phyloP scores from a whole-genome alignment of 2,329 filamentous ascomycete genomes.

The Emergomyces pasteurianus region DNA sequence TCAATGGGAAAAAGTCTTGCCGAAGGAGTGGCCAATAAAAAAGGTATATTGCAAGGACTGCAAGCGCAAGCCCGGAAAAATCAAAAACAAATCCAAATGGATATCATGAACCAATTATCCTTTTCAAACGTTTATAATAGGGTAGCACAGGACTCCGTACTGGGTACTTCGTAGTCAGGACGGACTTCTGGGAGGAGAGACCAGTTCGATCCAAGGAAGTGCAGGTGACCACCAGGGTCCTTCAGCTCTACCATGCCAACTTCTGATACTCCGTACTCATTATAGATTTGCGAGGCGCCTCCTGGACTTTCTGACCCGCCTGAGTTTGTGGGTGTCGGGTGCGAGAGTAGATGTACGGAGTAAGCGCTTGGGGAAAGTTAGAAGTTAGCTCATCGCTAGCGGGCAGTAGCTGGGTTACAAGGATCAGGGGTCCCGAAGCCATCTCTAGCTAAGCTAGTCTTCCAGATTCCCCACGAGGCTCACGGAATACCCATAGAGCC shows the following conservation, averaged over 20 bases:
- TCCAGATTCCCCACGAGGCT: background rate
- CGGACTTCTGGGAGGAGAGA: background rate
- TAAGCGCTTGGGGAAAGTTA: background rate
- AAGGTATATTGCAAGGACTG: background rate
- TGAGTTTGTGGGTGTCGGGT: too few relatives aligned
- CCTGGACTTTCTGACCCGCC: too few relatives aligned
- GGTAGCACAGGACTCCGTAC: background rate
- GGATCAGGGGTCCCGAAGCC: background rate
- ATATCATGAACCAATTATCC: background rate
- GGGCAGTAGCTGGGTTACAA: background rate
- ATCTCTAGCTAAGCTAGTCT: background rate
- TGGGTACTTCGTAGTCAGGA: too few relatives aligned
- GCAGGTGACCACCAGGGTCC: too few relatives aligned
- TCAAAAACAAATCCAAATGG: background rate
- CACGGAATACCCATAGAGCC: background rate
- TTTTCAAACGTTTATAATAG: background rate
- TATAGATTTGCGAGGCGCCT: background rate
- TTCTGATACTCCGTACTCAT: too few relatives aligned
- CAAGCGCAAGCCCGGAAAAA: background rate
- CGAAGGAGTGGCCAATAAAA: background rate
- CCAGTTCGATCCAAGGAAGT: background rate
- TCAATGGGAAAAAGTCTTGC: background rate
- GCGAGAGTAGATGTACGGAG: too few relatives aligned
- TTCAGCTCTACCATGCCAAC: too few relatives aligned
- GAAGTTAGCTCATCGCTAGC: background rate